Evolutionary conservation across 306 rosid genomes (phyloP).

Genomic region (Sphenostylis stenocarpa): DNA sequence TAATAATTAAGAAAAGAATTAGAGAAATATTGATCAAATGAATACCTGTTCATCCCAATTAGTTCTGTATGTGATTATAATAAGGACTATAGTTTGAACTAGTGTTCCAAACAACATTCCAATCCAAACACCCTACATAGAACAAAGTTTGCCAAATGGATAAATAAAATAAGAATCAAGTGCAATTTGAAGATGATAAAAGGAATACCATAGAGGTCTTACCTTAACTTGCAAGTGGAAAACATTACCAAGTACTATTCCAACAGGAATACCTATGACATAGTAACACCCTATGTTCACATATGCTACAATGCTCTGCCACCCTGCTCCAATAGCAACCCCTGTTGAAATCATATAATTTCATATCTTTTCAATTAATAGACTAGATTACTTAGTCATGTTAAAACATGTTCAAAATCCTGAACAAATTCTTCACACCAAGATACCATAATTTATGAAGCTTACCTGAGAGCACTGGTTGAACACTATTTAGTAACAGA

Average conservation of each 20-base stretch:
- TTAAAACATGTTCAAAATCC: not conserved
- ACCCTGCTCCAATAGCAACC: conserved; percentile 59
- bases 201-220: not conserved
- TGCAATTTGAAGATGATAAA: not conserved
- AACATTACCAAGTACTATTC: conserved; percentile 37
- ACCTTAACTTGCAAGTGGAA: conserved; percentile 45
- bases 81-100: conserved; percentile 49
- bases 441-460: not conserved
- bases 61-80: conserved; percentile 45
- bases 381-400: not conserved
- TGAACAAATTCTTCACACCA: not conserved
- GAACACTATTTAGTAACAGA: conserved; percentile 52
- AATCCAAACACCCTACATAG: conserved; percentile 59
- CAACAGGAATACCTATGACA: conserved; percentile 47
- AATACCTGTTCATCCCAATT: conserved; percentile 64
- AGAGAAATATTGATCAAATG: not conserved
- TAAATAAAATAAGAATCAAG: not conserved
- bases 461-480: conserved; percentile 62
- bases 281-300: conserved; percentile 51
- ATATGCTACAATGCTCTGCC: conserved; percentile 50
- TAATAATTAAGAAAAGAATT: not conserved
- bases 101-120: conserved; percentile 69
- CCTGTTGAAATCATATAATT: conserved; percentile 29
- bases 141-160: not conserved
- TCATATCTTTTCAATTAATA: too few relatives aligned